phyloP scores from a whole-genome alignment of 2,329 filamentous ascomycete genomes.

The Talaromyces rugulosus region DNA sequence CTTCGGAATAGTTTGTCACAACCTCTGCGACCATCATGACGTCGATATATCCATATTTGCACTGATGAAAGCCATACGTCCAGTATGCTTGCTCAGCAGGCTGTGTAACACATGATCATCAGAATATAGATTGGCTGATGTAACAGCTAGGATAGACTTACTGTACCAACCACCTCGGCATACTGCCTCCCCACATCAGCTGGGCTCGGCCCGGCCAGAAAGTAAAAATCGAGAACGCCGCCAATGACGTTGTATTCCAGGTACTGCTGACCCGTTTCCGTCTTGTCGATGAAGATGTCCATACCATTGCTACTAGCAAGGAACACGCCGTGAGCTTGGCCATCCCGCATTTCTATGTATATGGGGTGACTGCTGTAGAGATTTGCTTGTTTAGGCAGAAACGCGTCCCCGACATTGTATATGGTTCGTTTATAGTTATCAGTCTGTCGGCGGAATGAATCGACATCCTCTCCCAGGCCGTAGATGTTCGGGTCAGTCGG shows the following conservation, averaged over 20 bases:
- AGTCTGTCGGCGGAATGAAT: conserved; percentile 64
- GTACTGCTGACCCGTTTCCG: conserved; percentile 55
- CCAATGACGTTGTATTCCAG: conserved; percentile 77
- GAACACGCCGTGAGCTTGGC: conserved; percentile 61
- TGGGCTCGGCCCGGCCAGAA: conserved; percentile 57
- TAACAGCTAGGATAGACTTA: background rate
- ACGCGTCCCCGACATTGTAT: conserved; percentile 65
- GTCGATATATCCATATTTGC: conserved; percentile 59
- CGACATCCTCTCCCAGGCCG: conserved; percentile 73
- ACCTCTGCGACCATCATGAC: conserved; percentile 41
- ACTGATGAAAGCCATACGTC: conserved; percentile 65
- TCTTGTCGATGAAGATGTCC: conserved; percentile 70
- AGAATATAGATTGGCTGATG: background rate
- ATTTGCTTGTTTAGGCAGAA: conserved; percentile 58
- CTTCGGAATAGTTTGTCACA: conserved; percentile 40
- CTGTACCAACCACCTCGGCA: conserved; percentile 47
- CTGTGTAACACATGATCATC: background rate
- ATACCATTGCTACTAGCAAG: conserved; percentile 70
- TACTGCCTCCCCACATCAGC: conserved; percentile 59
- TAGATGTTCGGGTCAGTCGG: conserved; percentile 69
- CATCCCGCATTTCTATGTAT: conserved; percentile 67
- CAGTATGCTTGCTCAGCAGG: conserved; percentile 80
- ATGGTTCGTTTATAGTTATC: conserved; percentile 66
- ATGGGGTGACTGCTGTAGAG: conserved; percentile 70
- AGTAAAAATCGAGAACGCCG: conserved; percentile 70